These are phyloP conservation scores for Coniferiporia weirii DNA, from an alignment of 1,284 basidiomycete genomes.

Conservation along the genomic window DNA sequence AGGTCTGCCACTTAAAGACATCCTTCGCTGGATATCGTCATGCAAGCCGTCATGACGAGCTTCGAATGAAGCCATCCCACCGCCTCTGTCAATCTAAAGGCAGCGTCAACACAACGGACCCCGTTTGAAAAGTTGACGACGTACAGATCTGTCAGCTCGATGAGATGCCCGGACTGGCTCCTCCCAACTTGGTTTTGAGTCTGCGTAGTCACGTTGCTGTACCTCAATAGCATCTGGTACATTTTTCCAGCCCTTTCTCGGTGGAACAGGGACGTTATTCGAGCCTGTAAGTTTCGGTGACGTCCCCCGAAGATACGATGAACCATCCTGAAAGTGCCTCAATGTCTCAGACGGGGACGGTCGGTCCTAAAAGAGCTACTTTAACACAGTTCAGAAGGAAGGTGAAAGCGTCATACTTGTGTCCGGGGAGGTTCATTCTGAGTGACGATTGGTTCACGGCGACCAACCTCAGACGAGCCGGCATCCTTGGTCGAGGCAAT, in stretches of 20 bases:
- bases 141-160: neutral
- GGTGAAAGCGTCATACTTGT: neutral
- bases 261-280: slow-evolving; percentile 11
- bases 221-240: neutral
- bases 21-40: slow-evolving; percentile 8
- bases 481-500: neutral
- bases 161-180: neutral
- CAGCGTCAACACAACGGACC: neutral
- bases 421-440: neutral
- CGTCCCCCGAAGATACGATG: neutral
- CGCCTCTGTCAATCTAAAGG: neutral
- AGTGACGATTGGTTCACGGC: neutral
- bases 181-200: neutral
- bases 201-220: neutral
- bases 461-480: neutral
- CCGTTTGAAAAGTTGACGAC: neutral
- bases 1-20: slow-evolving; percentile 5
- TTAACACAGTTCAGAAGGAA: neutral
- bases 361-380: neutral
- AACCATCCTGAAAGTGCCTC: neutral
- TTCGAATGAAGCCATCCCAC: neutral
- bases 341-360: neutral
- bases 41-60: neutral
- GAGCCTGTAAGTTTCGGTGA: slow-evolving; percentile 6
- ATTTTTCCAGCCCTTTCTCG: slow-evolving; percentile 1